Conservation (phyloP, 1,284 basidiomycete genomes). For the Dichomitus squalens region DNA sequence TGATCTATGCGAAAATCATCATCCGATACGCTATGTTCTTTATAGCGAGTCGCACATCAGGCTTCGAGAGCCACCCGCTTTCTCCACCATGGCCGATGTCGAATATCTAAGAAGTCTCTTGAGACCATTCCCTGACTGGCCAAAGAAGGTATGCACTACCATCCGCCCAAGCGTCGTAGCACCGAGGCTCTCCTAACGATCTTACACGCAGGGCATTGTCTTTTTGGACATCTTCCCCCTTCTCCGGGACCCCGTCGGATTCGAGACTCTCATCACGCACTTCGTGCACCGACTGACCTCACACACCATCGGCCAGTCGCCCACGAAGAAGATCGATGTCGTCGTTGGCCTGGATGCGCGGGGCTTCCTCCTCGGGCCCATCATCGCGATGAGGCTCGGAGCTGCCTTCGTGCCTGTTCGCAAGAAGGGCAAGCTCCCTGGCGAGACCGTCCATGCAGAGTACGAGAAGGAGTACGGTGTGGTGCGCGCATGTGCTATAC, state of each 20-base stretch:
- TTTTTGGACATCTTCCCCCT: conserved; percentile 94
- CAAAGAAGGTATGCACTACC: conserved; percentile 70
- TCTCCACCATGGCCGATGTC: conserved; percentile 70
- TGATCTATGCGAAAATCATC: conserved; percentile 8
- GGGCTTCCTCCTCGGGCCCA: conserved; percentile 94
- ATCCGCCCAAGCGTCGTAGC: background rate
- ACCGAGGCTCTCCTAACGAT: background rate
- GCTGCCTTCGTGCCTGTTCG: conserved; percentile 97
- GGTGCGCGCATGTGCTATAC: conserved; percentile 38
- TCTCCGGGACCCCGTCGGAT: conserved; percentile 79
- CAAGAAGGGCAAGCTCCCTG: conserved; percentile 94
- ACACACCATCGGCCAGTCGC: conserved; percentile 62
- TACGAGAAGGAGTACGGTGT: conserved; percentile 96
- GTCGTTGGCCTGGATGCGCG: conserved; percentile 96
- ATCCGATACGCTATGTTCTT: too few relatives aligned
- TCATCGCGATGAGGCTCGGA: conserved; percentile 88
- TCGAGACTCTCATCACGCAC: conserved; percentile 92
- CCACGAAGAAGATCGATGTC: conserved; percentile 83
- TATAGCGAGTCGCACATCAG: too few relatives aligned
- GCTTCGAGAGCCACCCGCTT: background rate
- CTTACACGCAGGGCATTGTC: conserved; percentile 60
- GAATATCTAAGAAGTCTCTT: conserved; percentile 71
- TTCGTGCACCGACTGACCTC: conserved; percentile 87
- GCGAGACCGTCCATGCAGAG: conserved; percentile 73
- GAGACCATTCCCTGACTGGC: conserved; percentile 78